Percentiles rank a stretch among this genome's conserved stretches.
Conservation (phyloP, 1,284 basidiomycete species). For the Cutaneotrichosporon mucoides region DNA sequence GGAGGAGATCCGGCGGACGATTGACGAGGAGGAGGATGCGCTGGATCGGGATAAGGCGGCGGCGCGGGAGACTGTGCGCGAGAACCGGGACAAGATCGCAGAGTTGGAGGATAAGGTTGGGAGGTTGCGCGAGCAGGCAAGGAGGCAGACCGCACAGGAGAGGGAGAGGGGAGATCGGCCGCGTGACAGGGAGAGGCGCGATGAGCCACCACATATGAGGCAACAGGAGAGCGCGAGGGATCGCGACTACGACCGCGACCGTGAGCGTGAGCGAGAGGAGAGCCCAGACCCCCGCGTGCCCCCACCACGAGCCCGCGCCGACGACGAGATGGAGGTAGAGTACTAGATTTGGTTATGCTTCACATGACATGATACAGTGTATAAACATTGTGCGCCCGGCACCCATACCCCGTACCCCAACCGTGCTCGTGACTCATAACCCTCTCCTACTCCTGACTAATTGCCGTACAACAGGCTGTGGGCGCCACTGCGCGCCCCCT, state of each 20-base stretch:
- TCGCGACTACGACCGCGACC: too few relatives aligned
- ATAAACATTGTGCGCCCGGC: neutral
- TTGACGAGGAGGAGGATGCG: slow-evolving; percentile 29
- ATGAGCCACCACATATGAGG: too few relatives aligned
- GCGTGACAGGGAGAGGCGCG: slow-evolving; percentile 5
- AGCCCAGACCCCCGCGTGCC: too few relatives aligned
- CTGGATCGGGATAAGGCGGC: slow-evolving; percentile 33
- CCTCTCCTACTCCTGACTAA: neutral
- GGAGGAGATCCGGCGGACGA: slow-evolving; percentile 31
- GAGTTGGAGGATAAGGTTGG: slow-evolving; percentile 17
- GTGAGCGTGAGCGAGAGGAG: too few relatives aligned
- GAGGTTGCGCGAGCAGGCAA: too few relatives aligned
- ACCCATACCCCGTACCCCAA: too few relatives aligned
- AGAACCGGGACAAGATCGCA: slow-evolving; percentile 27
- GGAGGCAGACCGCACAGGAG: too few relatives aligned
- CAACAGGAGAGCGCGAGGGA: too few relatives aligned
- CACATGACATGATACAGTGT: neutral
- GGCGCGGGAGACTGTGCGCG: slow-evolving; percentile 16
- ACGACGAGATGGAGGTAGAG: slow-evolving; percentile 25
- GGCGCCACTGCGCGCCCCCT: neutral
- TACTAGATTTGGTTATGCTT: slow-evolving; percentile 5
- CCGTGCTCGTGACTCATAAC: neutral
- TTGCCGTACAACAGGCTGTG: neutral
- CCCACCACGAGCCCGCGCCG: neutral
- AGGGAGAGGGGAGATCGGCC: slow-evolving; percentile 23